A percentile compares a stretch with the other conserved stretches of the same genome.
Conservation (phyloP, 1,284 basidiomycete genomes). For the Naganishia cerealis region DNA sequence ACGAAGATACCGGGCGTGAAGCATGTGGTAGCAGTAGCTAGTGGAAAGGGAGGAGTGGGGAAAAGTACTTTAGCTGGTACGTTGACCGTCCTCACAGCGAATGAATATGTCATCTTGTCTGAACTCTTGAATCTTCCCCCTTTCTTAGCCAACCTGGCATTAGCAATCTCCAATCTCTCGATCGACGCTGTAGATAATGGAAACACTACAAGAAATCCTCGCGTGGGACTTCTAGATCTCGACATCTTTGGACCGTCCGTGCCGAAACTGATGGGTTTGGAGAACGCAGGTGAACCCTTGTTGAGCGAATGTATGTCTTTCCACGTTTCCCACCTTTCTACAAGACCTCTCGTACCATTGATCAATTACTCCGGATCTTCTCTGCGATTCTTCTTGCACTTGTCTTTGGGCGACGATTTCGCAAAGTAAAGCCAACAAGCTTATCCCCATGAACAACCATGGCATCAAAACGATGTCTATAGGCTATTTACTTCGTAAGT, state of each 20-base stretch:
- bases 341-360: background rate
- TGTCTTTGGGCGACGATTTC: slow-evolving; percentile 4
- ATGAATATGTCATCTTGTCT: background rate
- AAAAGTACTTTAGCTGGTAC: slow-evolving; percentile 90
- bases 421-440: slow-evolving; percentile 63
- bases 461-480: slow-evolving; percentile 95
- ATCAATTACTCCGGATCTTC: background rate
- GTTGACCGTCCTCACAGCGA: slow-evolving; percentile 10
- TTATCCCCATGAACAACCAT: slow-evolving; percentile 84
- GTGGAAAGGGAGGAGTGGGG: slow-evolving; percentile 94
- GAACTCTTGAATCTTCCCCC: background rate
- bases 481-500: slow-evolving; percentile 66
- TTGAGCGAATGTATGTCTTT: slow-evolving; percentile 66
- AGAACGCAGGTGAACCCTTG: slow-evolving; percentile 73
- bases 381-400: background rate
- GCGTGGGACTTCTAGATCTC: slow-evolving; percentile 86
- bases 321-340: background rate
- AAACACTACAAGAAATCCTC: slow-evolving; percentile 40
- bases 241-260: slow-evolving; percentile 95
- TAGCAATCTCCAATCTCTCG: slow-evolving; percentile 42
- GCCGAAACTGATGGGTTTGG: slow-evolving; percentile 92
- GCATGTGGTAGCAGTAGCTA: slow-evolving; percentile 78
- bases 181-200: slow-evolving; percentile 1
- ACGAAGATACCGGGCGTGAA: slow-evolving; percentile 58
- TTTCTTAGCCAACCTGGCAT: slow-evolving; percentile 72